Base-by-base conservation (phyloP, 1,139 yeast species). In the Meyerozyma athensensis region DNA sequence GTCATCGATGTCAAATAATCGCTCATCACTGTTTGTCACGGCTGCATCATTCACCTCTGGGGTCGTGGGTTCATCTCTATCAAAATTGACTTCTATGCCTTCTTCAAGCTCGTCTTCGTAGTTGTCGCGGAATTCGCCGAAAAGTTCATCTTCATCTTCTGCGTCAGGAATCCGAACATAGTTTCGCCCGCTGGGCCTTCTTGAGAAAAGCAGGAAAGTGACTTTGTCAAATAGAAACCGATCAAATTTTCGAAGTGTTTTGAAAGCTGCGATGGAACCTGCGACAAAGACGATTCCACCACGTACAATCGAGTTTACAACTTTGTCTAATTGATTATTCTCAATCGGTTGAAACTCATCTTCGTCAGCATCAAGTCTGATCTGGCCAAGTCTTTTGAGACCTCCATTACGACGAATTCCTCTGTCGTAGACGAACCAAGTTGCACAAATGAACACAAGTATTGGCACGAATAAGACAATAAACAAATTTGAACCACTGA, bases 341-440 rank as follows among this genome's bases (percentile, higher is more conserved):
- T 83, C 92, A 42, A 84, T 77, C 10, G 86, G 74, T 18, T 72
- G 67, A 49, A 76, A 64, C 36, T 72, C 77, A 33, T 81, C 89
- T 33, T 68, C 77, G 40, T 81, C 92, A 4, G 44, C 50, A 33
- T 85, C 94, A 36, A 90, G 72, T 51, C 96, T 71, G 40, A 90
- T 90, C 57, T 85, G 95, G 12, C 97, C 96, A 52, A 86, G 79
- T 49, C 87, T 70, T 42, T 80, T 71, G 57, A 86, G 81, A 6
- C 95, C 89, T 37, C 92, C 89, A 56, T 84, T 79, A 58, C 95
- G 74, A 43, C 83, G 75, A 41, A 84, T 78, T 16, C 95, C 95
- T 49, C 80, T 76, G 43, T 86, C 92, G 59, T 85, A 89, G 16
- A 87, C 81, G 60, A 86, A 78, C 77, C 82, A 81, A 1, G 79